phyloP scores from a whole-genome alignment of 2,329 filamentous ascomycete genomes.

The Verticillium isaacii region DNA sequence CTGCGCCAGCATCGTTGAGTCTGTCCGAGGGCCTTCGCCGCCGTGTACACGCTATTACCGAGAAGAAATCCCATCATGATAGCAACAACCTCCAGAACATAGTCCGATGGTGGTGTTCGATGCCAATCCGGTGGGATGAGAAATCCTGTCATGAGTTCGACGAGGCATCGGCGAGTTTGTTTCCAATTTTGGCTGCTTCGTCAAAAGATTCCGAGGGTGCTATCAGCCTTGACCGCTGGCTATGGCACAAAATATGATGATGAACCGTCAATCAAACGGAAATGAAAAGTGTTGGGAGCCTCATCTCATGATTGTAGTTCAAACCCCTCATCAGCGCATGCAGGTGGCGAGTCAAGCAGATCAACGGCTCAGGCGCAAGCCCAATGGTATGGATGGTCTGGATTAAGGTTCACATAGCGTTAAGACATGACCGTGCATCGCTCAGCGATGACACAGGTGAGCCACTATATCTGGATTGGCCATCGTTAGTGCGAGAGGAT shows the following conservation, averaged over 20 bases:
- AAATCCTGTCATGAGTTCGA: not conserved
- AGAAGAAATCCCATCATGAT: not conserved
- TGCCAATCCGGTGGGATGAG: not conserved
- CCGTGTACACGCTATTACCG: not conserved
- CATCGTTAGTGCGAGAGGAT: not conserved
- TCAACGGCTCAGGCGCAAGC: not conserved
- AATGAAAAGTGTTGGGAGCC: too few relatives aligned
- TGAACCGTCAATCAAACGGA: not conserved
- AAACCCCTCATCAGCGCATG: not conserved
- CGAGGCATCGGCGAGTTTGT: not conserved
- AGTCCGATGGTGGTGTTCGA: not conserved
- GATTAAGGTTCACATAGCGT: not conserved
- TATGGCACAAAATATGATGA: not conserved
- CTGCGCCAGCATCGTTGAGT: not conserved
- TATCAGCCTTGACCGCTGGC: not conserved
- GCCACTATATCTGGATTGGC: not conserved
- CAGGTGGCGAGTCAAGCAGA: not conserved
- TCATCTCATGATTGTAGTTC: not conserved
- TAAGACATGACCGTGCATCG: not conserved
- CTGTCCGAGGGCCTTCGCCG: not conserved
- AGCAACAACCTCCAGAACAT: not conserved
- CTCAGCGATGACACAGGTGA: not conserved
- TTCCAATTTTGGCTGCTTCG: not conserved
- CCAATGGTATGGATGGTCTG: not conserved
- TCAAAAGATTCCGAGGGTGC: too few relatives aligned